phyloP scores from a whole-genome alignment of 1,284 basidiomycete genomes.

The Tilletia caries region DNA sequence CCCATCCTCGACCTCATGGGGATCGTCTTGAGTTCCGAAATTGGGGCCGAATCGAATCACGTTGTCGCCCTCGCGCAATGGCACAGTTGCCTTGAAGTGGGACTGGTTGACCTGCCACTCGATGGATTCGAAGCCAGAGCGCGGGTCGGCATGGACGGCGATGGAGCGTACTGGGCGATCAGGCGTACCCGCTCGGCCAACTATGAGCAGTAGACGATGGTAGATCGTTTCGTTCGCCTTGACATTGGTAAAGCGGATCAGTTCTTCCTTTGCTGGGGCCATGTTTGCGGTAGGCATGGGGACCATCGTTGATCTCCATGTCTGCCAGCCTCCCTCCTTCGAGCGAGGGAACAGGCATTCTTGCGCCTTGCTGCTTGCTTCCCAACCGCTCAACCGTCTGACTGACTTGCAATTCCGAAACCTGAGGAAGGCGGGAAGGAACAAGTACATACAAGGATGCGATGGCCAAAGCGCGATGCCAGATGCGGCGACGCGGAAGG shows the following conservation, averaged over 20 bases:
- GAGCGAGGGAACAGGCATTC: no score
- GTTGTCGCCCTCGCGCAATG: neutral
- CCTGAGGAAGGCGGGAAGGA: no score
- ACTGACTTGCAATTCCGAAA: no score
- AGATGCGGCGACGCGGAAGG: no score
- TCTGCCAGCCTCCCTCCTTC: no score
- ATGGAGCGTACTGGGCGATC: neutral
- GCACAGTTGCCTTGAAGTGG: slow-evolving; percentile 10
- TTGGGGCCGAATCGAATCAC: neutral
- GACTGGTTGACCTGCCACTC: slow-evolving; percentile 10
- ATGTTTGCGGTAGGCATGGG: neutral
- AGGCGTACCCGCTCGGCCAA: neutral
- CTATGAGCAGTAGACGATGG: neutral
- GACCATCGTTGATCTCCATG: no score
- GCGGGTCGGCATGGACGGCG: neutral
- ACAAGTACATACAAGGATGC: no score
- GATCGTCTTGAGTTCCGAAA: neutral
- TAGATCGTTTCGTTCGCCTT: neutral
- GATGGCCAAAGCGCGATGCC: no score
- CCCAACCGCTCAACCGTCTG: no score
- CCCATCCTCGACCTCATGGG: neutral
- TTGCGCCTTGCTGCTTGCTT: no score
- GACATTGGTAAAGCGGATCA: slow-evolving; percentile 7
- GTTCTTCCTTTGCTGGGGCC: neutral
- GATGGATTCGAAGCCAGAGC: neutral